A percentile compares a stretch with the other conserved stretches of the same genome.
These are phyloP conservation scores for Pulveroboletus sp. DNA, from an alignment of 768 basidiomycete genomes.

Conservation along the genomic window DNA sequence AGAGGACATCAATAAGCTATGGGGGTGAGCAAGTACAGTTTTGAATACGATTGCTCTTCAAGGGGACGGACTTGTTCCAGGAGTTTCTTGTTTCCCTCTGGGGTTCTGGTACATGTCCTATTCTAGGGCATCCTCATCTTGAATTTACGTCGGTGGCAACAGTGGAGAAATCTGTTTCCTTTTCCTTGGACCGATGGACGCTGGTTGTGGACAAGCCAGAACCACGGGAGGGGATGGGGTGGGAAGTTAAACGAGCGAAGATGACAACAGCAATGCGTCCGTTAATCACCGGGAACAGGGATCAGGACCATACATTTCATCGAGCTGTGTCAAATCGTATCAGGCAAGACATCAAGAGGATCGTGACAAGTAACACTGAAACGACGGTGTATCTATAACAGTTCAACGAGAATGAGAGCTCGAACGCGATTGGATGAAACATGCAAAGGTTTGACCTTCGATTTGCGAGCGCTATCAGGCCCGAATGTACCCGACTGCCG, in stretches of 20 bases:
- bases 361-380: not conserved
- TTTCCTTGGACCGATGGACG: conserved; percentile 8
- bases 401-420: not conserved
- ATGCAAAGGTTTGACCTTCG: not conserved
- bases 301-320: no score
- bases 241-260: not conserved
- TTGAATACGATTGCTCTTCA: not conserved
- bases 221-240: not conserved
- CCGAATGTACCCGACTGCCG: not conserved
- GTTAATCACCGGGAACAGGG: not conserved
- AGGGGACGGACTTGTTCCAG: conserved; percentile 39
- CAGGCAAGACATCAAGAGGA: not conserved
- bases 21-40: not conserved
- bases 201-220: conserved; percentile 6
- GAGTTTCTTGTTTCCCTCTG: conserved; percentile 41
- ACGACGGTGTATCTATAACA: not conserved
- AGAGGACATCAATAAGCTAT: conserved; percentile 36
- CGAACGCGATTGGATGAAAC: not conserved
- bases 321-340: not conserved
- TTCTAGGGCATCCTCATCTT: conserved; percentile 26
- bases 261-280: no score
- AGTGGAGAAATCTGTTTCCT: conserved; percentile 12
- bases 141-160: not conserved
- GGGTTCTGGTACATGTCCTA: conserved; percentile 47
- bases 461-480: not conserved